Evolutionary conservation across 2,329 filamentous ascomycete genomes (phyloP).

Genomic region (Drechslerella coelobrocha): DNA sequence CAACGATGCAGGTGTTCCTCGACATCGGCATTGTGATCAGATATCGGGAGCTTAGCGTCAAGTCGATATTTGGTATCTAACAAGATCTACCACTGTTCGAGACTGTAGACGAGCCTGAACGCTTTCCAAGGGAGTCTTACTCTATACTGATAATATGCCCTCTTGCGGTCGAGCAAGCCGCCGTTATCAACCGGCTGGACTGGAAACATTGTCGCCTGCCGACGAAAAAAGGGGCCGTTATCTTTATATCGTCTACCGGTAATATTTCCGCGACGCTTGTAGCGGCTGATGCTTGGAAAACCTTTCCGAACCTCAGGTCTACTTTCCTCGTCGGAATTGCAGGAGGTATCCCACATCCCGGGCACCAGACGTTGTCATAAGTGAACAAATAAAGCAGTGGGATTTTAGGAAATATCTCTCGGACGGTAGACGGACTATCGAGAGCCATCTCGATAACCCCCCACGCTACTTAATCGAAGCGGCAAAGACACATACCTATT

Average conservation of each 20-base stretch:
- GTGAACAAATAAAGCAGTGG: neutral
- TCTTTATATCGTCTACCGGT: neutral
- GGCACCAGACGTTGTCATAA: too few relatives aligned
- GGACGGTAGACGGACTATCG: neutral
- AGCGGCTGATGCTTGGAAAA: neutral
- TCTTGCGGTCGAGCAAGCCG: neutral
- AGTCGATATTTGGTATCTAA: too few relatives aligned
- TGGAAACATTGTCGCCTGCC: neutral
- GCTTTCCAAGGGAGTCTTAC: neutral
- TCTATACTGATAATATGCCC: constrained; percentile 7
- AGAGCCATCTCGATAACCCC: constrained; percentile 6
- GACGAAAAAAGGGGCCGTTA: neutral
- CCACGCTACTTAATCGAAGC: neutral
- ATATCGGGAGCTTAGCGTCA: too few relatives aligned
- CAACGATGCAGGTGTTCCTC: too few relatives aligned
- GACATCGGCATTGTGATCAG: too few relatives aligned
- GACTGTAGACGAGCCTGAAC: too few relatives aligned
- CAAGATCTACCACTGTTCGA: too few relatives aligned
- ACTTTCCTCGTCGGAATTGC: neutral
- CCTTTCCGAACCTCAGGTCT: neutral
- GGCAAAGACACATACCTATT: neutral
- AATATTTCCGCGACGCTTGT: neutral
- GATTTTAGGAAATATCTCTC: neutral
- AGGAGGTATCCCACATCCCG: neutral
- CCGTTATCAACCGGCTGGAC: neutral